These are phyloP conservation scores for Golubevia pallescens DNA, from an alignment of 1,284 basidiomycete genomes.

Conservation along the genomic window DNA sequence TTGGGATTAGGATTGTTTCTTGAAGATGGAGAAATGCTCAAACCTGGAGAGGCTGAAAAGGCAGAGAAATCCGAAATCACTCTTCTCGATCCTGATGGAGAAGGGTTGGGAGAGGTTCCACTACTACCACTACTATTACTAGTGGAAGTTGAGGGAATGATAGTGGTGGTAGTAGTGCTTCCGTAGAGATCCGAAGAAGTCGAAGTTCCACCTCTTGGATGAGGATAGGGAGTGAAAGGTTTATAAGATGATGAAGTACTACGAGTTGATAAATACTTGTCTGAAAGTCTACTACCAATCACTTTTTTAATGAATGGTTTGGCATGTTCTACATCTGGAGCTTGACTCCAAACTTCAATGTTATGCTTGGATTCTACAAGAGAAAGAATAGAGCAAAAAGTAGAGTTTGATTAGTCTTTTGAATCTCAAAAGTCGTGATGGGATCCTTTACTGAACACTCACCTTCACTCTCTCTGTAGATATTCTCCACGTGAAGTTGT, in stretches of 20 bases:
- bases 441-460: neutral
- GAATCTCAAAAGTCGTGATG: too few relatives aligned
- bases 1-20: neutral
- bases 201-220: slow-evolving; percentile 17
- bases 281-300: slow-evolving; percentile 50
- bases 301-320: slow-evolving; percentile 81
- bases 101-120: neutral
- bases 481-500: slow-evolving; percentile 93
- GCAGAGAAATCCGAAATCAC: slow-evolving; percentile 48
- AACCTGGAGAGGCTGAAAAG: slow-evolving; percentile 46
- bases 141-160: neutral
- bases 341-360: slow-evolving; percentile 81
- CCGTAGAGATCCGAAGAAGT: slow-evolving; percentile 2
- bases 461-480: slow-evolving; percentile 69
- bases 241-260: slow-evolving; percentile 37
- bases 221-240: slow-evolving; percentile 33
- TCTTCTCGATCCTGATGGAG: slow-evolving; percentile 20
- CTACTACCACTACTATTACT: neutral
- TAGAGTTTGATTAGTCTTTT: too few relatives aligned
- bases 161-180: neutral
- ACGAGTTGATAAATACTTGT: slow-evolving; percentile 48
- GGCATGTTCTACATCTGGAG: slow-evolving; percentile 77
- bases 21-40: slow-evolving; percentile 20
- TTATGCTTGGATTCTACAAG: slow-evolving; percentile 80
- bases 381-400: neutral